Conservation (phyloP, 2,329 filamentous ascomycete genomes). For the Monilinia fructicola region DNA sequence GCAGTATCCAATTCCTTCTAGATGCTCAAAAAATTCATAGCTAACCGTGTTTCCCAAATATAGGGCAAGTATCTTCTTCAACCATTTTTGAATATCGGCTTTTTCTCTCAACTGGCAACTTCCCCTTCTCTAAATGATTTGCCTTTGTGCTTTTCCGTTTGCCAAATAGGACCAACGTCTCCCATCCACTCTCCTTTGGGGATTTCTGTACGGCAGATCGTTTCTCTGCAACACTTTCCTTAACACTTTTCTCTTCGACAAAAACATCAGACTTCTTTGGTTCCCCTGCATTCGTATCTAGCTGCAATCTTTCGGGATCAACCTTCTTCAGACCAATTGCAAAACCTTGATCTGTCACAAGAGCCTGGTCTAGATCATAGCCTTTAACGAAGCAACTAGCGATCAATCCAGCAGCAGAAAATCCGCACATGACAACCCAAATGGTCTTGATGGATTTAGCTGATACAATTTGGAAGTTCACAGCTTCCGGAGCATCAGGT, state of each 20-base stretch:
- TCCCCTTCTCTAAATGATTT: neutral
- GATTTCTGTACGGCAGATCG: neutral
- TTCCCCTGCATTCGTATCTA: neutral
- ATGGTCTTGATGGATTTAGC: slow-evolving; percentile 53
- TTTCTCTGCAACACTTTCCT: neutral
- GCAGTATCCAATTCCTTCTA: no score
- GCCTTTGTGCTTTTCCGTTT: neutral
- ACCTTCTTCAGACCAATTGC: neutral
- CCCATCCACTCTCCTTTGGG: neutral
- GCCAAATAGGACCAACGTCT: neutral
- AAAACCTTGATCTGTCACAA: slow-evolving; percentile 47
- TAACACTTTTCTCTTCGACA: neutral
- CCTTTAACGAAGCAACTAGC: slow-evolving; percentile 50
- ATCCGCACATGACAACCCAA: slow-evolving; percentile 53
- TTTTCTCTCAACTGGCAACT: neutral
- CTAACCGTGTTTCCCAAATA: neutral
- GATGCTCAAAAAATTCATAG: neutral
- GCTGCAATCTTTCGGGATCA: neutral
- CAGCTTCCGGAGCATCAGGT: neutral
- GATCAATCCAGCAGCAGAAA: slow-evolving; percentile 49
- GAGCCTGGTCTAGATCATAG: slow-evolving; percentile 46
- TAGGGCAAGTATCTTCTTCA: neutral
- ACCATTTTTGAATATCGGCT: neutral
- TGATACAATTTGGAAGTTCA: slow-evolving; percentile 43
- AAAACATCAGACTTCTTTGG: neutral